A percentile compares a stretch with the other conserved stretches of the same genome.
Evolutionary conservation across 176 grass and related monocot genomes (phyloP).

Genomic region (Themeda triandra): DNA sequence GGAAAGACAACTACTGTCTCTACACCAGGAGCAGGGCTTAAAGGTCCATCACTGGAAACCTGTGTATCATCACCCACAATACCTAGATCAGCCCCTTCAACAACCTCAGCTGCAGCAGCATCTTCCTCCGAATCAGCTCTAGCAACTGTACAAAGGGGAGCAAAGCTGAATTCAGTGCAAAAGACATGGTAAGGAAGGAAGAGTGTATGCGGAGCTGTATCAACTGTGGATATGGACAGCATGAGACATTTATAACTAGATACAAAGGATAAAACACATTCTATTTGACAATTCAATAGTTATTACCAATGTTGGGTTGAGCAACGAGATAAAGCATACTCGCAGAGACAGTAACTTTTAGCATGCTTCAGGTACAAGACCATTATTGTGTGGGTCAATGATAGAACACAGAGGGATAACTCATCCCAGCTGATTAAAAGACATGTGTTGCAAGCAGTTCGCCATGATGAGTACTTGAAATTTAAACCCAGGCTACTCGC

Average conservation of each 20-base stretch:
- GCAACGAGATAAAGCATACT: background rate
- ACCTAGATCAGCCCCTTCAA: conserved; percentile 79
- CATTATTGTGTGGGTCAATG: background rate
- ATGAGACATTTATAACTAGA: background rate
- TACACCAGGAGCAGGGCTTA: conserved; percentile 70
- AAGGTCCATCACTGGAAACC: conserved; percentile 58
- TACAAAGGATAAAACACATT: background rate
- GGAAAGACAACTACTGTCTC: conserved; percentile 82
- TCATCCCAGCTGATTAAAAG: background rate
- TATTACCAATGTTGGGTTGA: background rate
- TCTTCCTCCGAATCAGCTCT: conserved; percentile 79
- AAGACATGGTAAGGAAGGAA: background rate
- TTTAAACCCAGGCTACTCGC: background rate
- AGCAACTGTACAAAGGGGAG: conserved; percentile 43
- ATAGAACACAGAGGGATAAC: background rate
- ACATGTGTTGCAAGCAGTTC: background rate
- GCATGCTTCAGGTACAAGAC: background rate
- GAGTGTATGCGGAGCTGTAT: background rate
- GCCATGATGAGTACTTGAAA: background rate
- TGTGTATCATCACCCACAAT: conserved; percentile 92
- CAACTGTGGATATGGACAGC: background rate
- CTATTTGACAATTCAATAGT: background rate
- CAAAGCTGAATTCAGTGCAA: background rate
- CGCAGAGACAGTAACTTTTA: background rate
- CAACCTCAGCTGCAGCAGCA: conserved; percentile 77